Percentiles rank a stretch among this genome's conserved stretches.
Evolutionary conservation across 306 rosid genomes (phyloP).

Genomic region (Pyrus betulifolia): DNA sequence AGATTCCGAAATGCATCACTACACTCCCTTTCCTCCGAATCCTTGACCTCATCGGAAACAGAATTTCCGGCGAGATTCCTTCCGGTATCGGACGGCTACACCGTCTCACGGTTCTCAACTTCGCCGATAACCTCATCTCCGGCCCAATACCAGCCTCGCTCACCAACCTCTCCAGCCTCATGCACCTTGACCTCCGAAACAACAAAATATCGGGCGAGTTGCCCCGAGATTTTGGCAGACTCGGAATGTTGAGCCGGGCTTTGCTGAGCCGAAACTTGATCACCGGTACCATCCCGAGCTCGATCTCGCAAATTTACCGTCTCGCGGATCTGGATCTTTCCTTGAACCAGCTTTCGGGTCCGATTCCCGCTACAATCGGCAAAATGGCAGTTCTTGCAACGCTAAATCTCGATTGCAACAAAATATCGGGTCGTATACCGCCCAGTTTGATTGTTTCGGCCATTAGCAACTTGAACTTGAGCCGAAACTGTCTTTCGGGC

Average conservation of each 20-base stretch:
- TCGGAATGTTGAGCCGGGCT: conserved; percentile 79
- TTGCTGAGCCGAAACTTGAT: conserved; percentile 60
- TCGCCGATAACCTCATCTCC: conserved; percentile 70
- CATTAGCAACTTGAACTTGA: conserved; percentile 62
- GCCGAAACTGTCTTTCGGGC: conserved; percentile 49
- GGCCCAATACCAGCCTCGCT: conserved; percentile 61
- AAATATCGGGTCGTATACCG: conserved; percentile 51
- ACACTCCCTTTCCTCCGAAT: conserved; percentile 68
- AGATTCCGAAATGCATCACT: conserved; percentile 68
- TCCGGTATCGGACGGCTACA: conserved; percentile 50
- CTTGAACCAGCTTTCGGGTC: conserved; percentile 47
- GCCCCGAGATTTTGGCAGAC: conserved; percentile 37
- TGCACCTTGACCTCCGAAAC: conserved; percentile 85
- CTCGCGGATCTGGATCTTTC: conserved; percentile 86
- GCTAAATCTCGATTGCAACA: conserved; percentile 58
- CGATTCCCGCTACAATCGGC: conserved; percentile 55
- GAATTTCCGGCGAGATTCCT: conserved; percentile 51
- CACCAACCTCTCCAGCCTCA: conserved; percentile 36
- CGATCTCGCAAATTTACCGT: conserved; percentile 63
- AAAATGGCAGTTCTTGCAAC: conserved; percentile 76
- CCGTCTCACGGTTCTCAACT: conserved; percentile 61
- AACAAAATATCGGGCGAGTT: conserved; percentile 56
- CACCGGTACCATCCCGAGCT: conserved; percentile 48
- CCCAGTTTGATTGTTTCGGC: conserved; percentile 44
- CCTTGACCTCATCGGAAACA: conserved; percentile 78